These are phyloP conservation scores for Claviceps lovelessii DNA, from an alignment of 2,329 filamentous ascomycete genomes.

Conservation along the genomic window DNA sequence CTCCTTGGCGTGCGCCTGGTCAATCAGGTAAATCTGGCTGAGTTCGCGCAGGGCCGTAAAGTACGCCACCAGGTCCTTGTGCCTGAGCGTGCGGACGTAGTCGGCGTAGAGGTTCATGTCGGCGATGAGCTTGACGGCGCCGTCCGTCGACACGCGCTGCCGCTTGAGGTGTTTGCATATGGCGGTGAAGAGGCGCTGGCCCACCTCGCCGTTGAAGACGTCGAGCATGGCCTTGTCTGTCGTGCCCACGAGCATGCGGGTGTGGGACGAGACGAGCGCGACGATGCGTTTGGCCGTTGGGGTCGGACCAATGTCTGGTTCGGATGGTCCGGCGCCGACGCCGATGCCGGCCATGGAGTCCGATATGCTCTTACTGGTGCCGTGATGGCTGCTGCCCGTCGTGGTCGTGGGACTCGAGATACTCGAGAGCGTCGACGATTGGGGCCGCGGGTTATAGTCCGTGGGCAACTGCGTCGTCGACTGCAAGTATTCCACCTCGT, in stretches of 20 bases:
- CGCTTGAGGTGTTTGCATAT: constrained; percentile 96
- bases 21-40: constrained; percentile 89
- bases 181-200: constrained; percentile 76
- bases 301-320: constrained; percentile 50
- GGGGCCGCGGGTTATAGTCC: constrained; percentile 67
- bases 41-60: constrained; percentile 85
- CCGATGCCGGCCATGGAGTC: constrained; percentile 3
- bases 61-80: constrained; percentile 73
- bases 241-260: constrained; percentile 80
- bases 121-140: constrained; percentile 82
- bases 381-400: neutral
- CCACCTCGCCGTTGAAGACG: constrained; percentile 96
- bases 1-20: constrained; percentile 71
- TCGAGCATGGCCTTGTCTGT: constrained; percentile 97
- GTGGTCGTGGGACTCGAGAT: constrained; percentile 6
- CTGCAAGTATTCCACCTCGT: constrained; percentile 91
- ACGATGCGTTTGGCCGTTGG: constrained; percentile 67
- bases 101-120: constrained; percentile 91
- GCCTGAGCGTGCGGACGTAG: constrained; percentile 69
- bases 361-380: constrained; percentile 12
- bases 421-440: constrained; percentile 9
- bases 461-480: constrained; percentile 73
- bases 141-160: constrained; percentile 78
- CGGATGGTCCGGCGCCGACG: constrained; percentile 19
- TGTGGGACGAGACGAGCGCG: constrained; percentile 75